Evolutionary conservation across 371 early-diverging fungal species (phyloP).

Genomic region (Rhizomucor miehei): DNA sequence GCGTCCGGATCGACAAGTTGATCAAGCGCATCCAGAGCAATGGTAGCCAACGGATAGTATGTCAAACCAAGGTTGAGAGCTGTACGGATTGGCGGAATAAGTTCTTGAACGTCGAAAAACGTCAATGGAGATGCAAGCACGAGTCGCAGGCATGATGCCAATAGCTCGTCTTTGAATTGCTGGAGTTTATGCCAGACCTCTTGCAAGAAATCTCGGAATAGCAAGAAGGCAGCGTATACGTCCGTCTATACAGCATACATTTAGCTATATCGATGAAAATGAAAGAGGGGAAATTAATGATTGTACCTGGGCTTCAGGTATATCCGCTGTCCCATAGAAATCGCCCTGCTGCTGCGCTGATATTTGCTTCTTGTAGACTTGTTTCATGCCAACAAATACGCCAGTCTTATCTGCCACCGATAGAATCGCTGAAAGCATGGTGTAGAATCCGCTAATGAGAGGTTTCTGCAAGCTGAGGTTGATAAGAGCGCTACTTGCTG

Average conservation of each 20-base stretch:
- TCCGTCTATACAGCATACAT: slow-evolving; percentile 5
- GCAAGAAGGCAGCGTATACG: slow-evolving; percentile 25
- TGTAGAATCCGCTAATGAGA: slow-evolving; percentile 75
- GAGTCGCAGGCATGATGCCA: slow-evolving; percentile 65
- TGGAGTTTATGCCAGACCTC: slow-evolving; percentile 62
- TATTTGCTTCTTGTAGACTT: neutral
- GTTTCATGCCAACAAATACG: slow-evolving; percentile 31
- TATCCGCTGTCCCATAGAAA: neutral
- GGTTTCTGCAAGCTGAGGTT: slow-evolving; percentile 55
- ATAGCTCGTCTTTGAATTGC: slow-evolving; percentile 76
- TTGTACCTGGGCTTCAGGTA: slow-evolving; percentile 8
- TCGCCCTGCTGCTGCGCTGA: neutral
- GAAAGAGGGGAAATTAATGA: too few species aligned
- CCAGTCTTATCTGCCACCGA: slow-evolving; percentile 35
- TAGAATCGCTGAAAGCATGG: slow-evolving; percentile 57
- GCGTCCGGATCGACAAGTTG: slow-evolving; percentile 40
- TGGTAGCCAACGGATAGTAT: slow-evolving; percentile 60
- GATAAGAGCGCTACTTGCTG: slow-evolving; percentile 52
- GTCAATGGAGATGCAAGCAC: slow-evolving; percentile 62
- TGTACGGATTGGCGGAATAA: slow-evolving; percentile 56
- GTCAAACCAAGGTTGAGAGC: slow-evolving; percentile 70
- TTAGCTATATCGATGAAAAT: slow-evolving; percentile 1
- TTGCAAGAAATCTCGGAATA: slow-evolving; percentile 51
- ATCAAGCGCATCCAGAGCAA: slow-evolving; percentile 66
- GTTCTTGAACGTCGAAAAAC: slow-evolving; percentile 48